Percentiles rank a stretch among this genome's conserved stretches.
Conservation (phyloP, 805 yeast species). For the Ogataea neopini region DNA sequence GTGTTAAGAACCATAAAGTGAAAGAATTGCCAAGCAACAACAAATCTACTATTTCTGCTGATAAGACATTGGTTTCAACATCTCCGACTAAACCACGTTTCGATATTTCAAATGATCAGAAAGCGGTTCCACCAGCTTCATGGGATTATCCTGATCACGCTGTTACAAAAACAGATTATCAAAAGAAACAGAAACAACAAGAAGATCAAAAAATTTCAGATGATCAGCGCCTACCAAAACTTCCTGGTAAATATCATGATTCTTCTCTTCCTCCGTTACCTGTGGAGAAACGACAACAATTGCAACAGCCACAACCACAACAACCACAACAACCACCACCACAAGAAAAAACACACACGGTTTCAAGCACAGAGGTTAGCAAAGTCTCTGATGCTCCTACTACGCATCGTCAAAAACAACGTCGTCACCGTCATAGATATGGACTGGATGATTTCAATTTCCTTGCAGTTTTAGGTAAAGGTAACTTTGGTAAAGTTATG, state of each 20-base stretch:
- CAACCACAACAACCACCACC: no score
- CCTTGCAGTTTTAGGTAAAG: slow-evolving; percentile 94
- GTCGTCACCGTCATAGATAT: slow-evolving; percentile 63
- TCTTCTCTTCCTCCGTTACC: slow-evolving; percentile 4
- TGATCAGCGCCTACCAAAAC: slow-evolving; percentile 20
- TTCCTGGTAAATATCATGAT: slow-evolving; percentile 9
- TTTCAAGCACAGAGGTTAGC: no score
- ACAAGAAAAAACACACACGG: no score
- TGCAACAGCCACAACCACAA: slow-evolving; percentile 6
- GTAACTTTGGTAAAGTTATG: slow-evolving; percentile 98
- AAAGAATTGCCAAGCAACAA: not conserved
- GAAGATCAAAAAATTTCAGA: slow-evolving; percentile 8
- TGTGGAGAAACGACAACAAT: slow-evolving; percentile 1
- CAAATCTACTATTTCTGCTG: slow-evolving; percentile 16
- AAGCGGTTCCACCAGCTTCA: slow-evolving; percentile 11
- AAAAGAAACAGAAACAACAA: slow-evolving; percentile 12
- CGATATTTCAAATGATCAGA: slow-evolving; percentile 1
- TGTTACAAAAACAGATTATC: slow-evolving; percentile 22
- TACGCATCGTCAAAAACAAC: slow-evolving; percentile 33
- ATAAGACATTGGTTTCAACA: slow-evolving; percentile 8
- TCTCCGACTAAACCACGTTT: slow-evolving; percentile 5
- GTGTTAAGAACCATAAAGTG: slow-evolving; percentile 9
- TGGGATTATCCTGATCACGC: slow-evolving; percentile 28
- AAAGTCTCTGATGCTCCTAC: slow-evolving; percentile 27
- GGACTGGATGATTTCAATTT: slow-evolving; percentile 95